Percentiles rank a stretch among this genome's conserved stretches.
These are phyloP conservation scores for Teunomyces pallodes DNA, from an alignment of 805 yeast species.

Conservation along the genomic window DNA sequence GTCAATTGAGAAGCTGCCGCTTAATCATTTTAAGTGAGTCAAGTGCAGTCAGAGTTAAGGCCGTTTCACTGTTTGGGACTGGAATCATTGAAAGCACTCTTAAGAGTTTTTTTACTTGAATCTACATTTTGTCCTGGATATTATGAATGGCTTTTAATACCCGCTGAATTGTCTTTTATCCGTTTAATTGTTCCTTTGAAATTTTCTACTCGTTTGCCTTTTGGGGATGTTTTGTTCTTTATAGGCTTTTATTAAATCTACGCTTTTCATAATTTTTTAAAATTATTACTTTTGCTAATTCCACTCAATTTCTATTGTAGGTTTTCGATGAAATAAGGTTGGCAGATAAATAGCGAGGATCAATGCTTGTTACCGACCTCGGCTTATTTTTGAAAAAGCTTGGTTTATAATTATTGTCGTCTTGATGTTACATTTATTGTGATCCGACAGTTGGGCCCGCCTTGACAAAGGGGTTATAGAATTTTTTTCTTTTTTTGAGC, in stretches of 20 bases:
- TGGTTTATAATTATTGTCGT: not conserved
- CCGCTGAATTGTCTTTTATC: not conserved
- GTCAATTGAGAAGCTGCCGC: conserved; percentile 8
- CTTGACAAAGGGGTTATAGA: too few relatives aligned
- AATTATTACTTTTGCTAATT: not conserved
- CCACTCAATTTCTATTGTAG: too few relatives aligned
- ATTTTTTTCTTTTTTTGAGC: too few relatives aligned
- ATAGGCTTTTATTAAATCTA: not conserved
- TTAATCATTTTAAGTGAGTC: too few relatives aligned
- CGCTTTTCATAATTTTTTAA: not conserved
- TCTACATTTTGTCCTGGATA: not conserved
- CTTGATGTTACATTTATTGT: not conserved
- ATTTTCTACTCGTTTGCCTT: not conserved
- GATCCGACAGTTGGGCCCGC: too few relatives aligned
- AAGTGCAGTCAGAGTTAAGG: not conserved
- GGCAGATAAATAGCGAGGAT: not conserved
- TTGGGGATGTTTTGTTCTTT: not conserved
- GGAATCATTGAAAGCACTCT: too few relatives aligned
- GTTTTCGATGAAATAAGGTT: not conserved
- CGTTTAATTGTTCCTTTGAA: not conserved
- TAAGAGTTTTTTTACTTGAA: not conserved
- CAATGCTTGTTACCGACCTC: not conserved
- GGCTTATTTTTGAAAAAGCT: not conserved
- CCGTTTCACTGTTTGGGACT: not conserved
- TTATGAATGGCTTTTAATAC: not conserved